phyloP scores from a whole-genome alignment of 352 stramenopile species.

The Globisporangium okanoganense region DNA sequence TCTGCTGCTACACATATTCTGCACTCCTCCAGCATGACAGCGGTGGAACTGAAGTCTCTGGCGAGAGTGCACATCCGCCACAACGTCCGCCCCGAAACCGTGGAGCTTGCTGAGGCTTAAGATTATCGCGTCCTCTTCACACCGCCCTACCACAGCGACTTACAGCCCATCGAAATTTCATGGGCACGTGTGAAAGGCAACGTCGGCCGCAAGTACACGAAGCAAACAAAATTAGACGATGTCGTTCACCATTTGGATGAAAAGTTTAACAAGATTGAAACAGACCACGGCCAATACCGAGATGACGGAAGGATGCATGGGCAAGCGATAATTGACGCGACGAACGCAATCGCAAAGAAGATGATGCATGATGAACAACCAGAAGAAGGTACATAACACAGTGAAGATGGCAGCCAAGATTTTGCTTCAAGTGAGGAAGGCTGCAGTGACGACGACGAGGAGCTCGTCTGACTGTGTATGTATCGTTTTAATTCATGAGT shows the following conservation, averaged over 20 bases:
- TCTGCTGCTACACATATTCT: background rate
- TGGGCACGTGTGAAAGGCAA: background rate
- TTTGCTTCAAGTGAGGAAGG: too few species aligned
- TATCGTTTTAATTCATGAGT: too few species aligned
- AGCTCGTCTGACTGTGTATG: too few species aligned
- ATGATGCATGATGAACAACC: too few species aligned
- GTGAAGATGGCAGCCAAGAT: too few species aligned
- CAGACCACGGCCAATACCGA: background rate
- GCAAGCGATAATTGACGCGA: background rate
- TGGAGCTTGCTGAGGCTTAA: background rate
- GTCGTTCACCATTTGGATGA: background rate
- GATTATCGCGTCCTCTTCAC: constrained; percentile 1
- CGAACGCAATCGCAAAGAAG: background rate
- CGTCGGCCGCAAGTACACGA: background rate
- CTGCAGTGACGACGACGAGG: too few species aligned
- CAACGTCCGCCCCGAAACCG: background rate
- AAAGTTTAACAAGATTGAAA: background rate
- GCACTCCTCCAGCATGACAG: background rate
- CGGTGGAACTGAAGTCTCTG: background rate
- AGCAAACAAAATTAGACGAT: background rate
- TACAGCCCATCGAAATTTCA: background rate
- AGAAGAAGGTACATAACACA: too few species aligned
- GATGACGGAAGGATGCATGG: background rate
- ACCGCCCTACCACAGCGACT: background rate
- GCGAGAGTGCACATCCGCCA: background rate